Conservation (phyloP, 2,329 filamentous ascomycete species). For the Pseudocercospora vitis region DNA sequence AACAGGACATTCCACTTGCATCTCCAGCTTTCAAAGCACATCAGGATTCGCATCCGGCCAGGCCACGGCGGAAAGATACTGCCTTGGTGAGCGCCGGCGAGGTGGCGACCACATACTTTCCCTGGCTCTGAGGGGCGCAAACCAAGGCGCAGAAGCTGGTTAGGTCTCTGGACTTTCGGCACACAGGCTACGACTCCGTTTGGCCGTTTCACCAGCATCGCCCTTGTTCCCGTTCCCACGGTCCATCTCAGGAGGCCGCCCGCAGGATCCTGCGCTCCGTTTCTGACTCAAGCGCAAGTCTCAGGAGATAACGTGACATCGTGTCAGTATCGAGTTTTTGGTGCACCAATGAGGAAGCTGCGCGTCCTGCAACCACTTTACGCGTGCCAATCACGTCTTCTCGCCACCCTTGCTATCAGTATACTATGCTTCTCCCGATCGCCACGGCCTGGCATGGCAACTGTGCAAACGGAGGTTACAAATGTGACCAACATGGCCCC, state of each 20-base stretch:
- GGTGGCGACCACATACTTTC: slow-evolving; percentile 21
- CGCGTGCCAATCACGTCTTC: slow-evolving; percentile 28
- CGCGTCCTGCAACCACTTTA: slow-evolving; percentile 18
- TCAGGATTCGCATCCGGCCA: background rate
- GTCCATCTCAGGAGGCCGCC: slow-evolving; percentile 11
- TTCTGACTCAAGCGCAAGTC: slow-evolving; percentile 21
- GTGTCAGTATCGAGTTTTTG: slow-evolving; percentile 25
- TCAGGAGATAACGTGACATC: slow-evolving; percentile 24
- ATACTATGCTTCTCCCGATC: slow-evolving; percentile 22
- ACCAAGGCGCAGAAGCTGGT: background rate
- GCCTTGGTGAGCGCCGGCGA: background rate
- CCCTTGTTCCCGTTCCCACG: slow-evolving; percentile 20
- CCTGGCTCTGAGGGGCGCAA: slow-evolving; percentile 15
- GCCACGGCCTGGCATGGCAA: slow-evolving; percentile 26
- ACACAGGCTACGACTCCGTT: slow-evolving; percentile 1
- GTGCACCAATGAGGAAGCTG: slow-evolving; percentile 14
- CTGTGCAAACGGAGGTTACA: slow-evolving; percentile 20
- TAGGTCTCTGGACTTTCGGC: background rate
- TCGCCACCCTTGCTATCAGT: slow-evolving; percentile 14
- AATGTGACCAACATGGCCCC: slow-evolving; percentile 15
- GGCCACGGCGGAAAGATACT: background rate
- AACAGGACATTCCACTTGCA: background rate
- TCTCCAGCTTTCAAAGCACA: background rate
- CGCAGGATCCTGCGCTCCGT: slow-evolving; percentile 18
- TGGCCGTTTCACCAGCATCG: slow-evolving; percentile 24